Evolutionary conservation across 2,329 filamentous ascomycete species (phyloP).

Genomic region (Didymella pinodella): DNA sequence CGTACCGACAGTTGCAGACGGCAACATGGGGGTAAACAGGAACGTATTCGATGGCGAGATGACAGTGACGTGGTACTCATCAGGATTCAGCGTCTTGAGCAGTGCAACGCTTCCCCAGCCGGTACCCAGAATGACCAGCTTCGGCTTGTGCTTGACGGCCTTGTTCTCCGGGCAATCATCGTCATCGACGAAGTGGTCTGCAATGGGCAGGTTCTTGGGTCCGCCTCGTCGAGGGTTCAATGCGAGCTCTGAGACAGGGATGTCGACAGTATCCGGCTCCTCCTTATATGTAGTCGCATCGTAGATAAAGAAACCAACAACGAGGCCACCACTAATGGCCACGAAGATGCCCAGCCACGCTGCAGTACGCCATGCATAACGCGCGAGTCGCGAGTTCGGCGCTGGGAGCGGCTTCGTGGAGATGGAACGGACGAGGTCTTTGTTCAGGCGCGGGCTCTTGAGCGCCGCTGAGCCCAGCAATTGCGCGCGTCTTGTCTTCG

Average conservation of each 20-base stretch:
- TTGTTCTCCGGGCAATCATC: slow-evolving; percentile 77
- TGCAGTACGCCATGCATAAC: slow-evolving; percentile 73
- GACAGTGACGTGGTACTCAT: slow-evolving; percentile 95
- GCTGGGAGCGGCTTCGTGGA: slow-evolving; percentile 44
- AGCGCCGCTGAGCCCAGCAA: slow-evolving; percentile 30
- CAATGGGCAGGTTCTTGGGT: slow-evolving; percentile 93
- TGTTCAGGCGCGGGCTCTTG: slow-evolving; percentile 29
- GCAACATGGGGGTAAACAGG: slow-evolving; percentile 96
- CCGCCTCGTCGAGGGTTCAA: slow-evolving; percentile 83
- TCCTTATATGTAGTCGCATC: slow-evolving; percentile 91
- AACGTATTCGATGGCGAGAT: slow-evolving; percentile 97
- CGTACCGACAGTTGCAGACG: slow-evolving; percentile 94
- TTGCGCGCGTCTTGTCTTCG: slow-evolving; percentile 34
- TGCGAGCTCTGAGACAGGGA: slow-evolving; percentile 84
- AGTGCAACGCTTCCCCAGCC: slow-evolving; percentile 95
- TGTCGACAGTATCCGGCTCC: slow-evolving; percentile 70
- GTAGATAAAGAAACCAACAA: slow-evolving; percentile 90
- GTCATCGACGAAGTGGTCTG: slow-evolving; percentile 87
- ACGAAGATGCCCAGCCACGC: slow-evolving; percentile 79
- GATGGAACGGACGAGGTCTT: slow-evolving; percentile 33
- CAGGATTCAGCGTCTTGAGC: slow-evolving; percentile 86
- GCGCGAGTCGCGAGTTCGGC: slow-evolving; percentile 50
- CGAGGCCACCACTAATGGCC: slow-evolving; percentile 70
- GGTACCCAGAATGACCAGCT: slow-evolving; percentile 88
- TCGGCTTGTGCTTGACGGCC: slow-evolving; percentile 84